Conservation (phyloP, 306 rosid species). For the Oxytropis ochrocephala region DNA sequence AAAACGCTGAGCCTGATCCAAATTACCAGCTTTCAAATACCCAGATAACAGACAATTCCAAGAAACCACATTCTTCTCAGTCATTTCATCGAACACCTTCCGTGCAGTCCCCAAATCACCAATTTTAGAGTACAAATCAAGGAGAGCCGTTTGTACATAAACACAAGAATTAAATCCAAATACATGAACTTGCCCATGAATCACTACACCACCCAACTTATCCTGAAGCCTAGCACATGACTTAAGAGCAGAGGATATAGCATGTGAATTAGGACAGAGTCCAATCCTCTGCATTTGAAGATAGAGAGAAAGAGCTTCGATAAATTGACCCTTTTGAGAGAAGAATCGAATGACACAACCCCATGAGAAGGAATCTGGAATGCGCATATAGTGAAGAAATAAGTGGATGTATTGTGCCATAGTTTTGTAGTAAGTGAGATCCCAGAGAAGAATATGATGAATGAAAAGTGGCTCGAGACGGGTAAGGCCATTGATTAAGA, state of each 20-base stretch:
- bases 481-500: slow-evolving; percentile 32
- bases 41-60: slow-evolving; percentile 76
- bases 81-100: slow-evolving; percentile 58
- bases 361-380: slow-evolving; percentile 65
- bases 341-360: slow-evolving; percentile 62
- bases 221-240: slow-evolving; percentile 52
- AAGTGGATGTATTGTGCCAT: slow-evolving; percentile 34
- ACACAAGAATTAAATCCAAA: slow-evolving; percentile 52
- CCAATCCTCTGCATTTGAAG: slow-evolving; percentile 55
- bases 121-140: slow-evolving; percentile 52
- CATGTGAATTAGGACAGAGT: slow-evolving; percentile 46
- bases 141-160: slow-evolving; percentile 62
- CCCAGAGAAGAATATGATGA: slow-evolving; percentile 46
- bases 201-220: slow-evolving; percentile 30
- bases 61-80: slow-evolving; percentile 57
- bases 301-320: slow-evolving; percentile 49
- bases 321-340: slow-evolving; percentile 54
- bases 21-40: slow-evolving; percentile 46
- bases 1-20: slow-evolving; percentile 39
- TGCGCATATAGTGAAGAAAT: slow-evolving; percentile 36
- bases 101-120: slow-evolving; percentile 44
- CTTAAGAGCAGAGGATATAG: slow-evolving; percentile 61
- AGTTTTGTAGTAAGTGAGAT: slow-evolving; percentile 24
- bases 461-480: slow-evolving; percentile 38
- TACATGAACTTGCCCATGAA: slow-evolving; percentile 61